These are phyloP conservation scores for Ogataea trehaloabstinens DNA, from an alignment of 805 yeast genomes.

Conservation along the genomic window DNA sequence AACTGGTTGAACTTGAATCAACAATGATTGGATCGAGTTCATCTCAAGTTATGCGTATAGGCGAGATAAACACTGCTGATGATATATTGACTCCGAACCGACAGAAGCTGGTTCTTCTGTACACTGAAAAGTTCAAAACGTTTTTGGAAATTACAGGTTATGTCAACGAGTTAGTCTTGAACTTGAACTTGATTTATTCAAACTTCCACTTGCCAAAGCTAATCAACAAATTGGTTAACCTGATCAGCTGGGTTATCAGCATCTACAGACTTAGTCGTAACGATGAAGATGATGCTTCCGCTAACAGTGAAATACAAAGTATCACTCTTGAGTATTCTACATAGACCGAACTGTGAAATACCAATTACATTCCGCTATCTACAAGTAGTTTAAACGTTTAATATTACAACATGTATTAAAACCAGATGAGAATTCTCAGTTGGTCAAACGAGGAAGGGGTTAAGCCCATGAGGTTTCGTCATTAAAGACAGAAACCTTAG, in stretches of 20 bases:
- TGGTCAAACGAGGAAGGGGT: neutral
- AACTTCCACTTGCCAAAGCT: conserved; percentile 21
- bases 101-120: conserved; percentile 19
- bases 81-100: conserved; percentile 8
- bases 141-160: conserved; percentile 30
- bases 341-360: conserved; percentile 3
- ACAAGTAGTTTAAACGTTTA: neutral
- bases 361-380: neutral
- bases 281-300: conserved; percentile 19
- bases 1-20: conserved; percentile 23
- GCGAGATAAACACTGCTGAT: conserved; percentile 4
- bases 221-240: conserved; percentile 20
- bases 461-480: too few species aligned
- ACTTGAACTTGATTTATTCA: conserved; percentile 24
- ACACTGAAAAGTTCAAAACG: conserved; percentile 25
- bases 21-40: conserved; percentile 11
- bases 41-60: conserved; percentile 1
- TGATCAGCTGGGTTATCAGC: conserved; percentile 30
- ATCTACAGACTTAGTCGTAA: conserved; percentile 29
- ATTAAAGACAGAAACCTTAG: too few species aligned
- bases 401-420: neutral
- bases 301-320: conserved; percentile 10
- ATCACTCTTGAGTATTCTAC: conserved; percentile 7
- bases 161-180: conserved; percentile 29
- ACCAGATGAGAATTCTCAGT: neutral